Conservation (phyloP, 352 stramenopile species). For the Phytophthora crassamura region DNA sequence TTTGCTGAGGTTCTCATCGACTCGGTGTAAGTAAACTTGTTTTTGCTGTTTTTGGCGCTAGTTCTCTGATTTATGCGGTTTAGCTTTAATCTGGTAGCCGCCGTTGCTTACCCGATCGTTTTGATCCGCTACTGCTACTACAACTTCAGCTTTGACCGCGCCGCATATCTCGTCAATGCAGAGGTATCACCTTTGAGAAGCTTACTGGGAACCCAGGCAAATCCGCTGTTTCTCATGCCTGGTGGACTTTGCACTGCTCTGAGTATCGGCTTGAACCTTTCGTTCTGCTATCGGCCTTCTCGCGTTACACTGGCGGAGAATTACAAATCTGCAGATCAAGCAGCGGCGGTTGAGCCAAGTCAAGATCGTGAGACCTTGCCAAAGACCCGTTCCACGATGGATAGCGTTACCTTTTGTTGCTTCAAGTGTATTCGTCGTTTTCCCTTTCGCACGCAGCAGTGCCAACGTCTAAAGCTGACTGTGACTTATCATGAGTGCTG, state of each 20-base stretch:
- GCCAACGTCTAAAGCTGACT: constrained; percentile 9
- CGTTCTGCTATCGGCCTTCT: constrained; percentile 43
- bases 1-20: constrained; percentile 45
- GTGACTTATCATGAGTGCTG: constrained; percentile 33
- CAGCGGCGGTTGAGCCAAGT: neutral
- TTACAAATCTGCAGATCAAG: constrained; percentile 6
- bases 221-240: constrained; percentile 36
- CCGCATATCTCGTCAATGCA: constrained; percentile 24
- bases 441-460: constrained; percentile 16
- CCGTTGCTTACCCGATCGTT: constrained; percentile 35
- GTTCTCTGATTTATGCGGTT: too few relatives aligned
- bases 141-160: constrained; percentile 40
- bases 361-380: neutral
- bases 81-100: constrained; percentile 45
- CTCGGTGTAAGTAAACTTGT: constrained; percentile 16
- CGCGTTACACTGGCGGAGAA: constrained; percentile 24
- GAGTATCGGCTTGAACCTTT: constrained; percentile 40
- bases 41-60: too few relatives aligned
- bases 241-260: constrained; percentile 33
- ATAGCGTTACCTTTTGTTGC: constrained; percentile 21
- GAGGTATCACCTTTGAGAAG: constrained; percentile 27
- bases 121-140: constrained; percentile 31
- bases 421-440: neutral
- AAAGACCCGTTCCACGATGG: constrained; percentile 14
- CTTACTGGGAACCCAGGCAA: constrained; percentile 42